These are phyloP conservation scores for Neurospora sp. DNA, from an alignment of 495 filamentous ascomycete genomes.

Conservation along the genomic window DNA sequence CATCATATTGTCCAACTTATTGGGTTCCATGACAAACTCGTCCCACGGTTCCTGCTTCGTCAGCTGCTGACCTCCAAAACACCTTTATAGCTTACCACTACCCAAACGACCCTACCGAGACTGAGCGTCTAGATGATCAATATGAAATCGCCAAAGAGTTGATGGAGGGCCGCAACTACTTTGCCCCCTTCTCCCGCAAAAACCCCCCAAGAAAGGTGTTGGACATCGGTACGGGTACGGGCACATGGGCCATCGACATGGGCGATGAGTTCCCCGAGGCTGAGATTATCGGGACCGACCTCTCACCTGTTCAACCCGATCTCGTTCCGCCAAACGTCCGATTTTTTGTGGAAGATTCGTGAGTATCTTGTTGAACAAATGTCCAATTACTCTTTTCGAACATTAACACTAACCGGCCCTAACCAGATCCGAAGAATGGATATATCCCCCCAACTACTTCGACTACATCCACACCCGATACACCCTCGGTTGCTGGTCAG, in stretches of 20 bases:
- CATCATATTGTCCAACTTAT: background rate
- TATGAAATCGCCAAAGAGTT: conserved; percentile 48
- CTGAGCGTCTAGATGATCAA: conserved; percentile 46
- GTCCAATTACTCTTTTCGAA: conserved; percentile 29
- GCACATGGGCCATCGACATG: conserved; percentile 39
- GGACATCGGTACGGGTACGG: conserved; percentile 61
- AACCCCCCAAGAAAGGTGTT: conserved; percentile 46
- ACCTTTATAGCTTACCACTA: conserved; percentile 40
- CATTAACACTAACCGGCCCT: conserved; percentile 25
- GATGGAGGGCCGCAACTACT: conserved; percentile 42
- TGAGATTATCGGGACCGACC: conserved; percentile 28
- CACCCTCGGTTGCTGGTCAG: conserved; percentile 35
- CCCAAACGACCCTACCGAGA: conserved; percentile 51
- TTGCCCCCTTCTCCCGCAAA: conserved; percentile 41
- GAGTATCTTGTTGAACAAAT: conserved; percentile 19
- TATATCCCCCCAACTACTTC: conserved; percentile 13
- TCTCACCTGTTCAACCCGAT: conserved; percentile 35
- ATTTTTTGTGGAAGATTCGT: conserved; percentile 41
- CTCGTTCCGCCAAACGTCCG: conserved; percentile 33
- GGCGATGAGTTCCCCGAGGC: conserved; percentile 36
- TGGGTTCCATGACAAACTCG: too few species aligned
- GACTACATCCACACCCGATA: conserved; percentile 44
- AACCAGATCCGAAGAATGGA: conserved; percentile 15
- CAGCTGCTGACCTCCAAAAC: conserved; percentile 4
- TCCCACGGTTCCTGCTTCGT: too few species aligned